Evolutionary conservation across 768 basidiomycete species (phyloP), one percentile per base, ranked within the genome.

Genomic region (Boletus coccyginus): DNA sequence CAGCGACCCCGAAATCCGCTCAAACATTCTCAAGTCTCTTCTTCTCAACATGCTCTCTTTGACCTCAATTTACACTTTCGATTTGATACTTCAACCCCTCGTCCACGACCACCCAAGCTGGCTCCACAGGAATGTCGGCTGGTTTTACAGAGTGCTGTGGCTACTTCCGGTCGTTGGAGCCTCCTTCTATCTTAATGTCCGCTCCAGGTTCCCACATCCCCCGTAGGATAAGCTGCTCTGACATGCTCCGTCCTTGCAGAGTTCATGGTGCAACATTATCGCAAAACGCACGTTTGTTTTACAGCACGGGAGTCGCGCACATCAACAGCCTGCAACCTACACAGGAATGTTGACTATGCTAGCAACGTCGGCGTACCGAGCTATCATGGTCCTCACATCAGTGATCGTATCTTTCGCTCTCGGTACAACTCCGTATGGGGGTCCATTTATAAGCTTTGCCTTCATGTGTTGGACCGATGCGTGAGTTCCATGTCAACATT

Each of bases 401-500:
- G 75, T 92, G 21, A 66, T 82, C 9, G 74, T 92, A 19, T 88
- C 87, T 5, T 85, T 88, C 56, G 77, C 78, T 16, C 74, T 95
- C 33, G 74, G 77, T 7, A 75, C 78, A 50, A 75, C 92, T 19
- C 93, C 93, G 3, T 75, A 80, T 53, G 71, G 86, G 13, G 93
- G 93, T 10, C 75, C 81, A 1, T 56, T 76, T 2, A 71, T 79
- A 7, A 81, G 83, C 29, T 90, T 92, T 66, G 68, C 82, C 7
- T 94, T 92, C 66, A 73, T 92, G 55, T 93, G 90, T 64, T 92
- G 92, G 88, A 79, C 94, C 44, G 87, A 94, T 68, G 79, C 92
- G 88, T 94, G 71, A 80, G 91, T 87, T 11, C 17, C 52, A 44
- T 36, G 19, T 46, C 58, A 13, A 42, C n/a, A 29, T 51, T 46